Evolutionary conservation across 352 stramenopile genomes (phyloP), one percentile per base, ranked within the genome.

Genomic region (Pythium guiyangense): DNA sequence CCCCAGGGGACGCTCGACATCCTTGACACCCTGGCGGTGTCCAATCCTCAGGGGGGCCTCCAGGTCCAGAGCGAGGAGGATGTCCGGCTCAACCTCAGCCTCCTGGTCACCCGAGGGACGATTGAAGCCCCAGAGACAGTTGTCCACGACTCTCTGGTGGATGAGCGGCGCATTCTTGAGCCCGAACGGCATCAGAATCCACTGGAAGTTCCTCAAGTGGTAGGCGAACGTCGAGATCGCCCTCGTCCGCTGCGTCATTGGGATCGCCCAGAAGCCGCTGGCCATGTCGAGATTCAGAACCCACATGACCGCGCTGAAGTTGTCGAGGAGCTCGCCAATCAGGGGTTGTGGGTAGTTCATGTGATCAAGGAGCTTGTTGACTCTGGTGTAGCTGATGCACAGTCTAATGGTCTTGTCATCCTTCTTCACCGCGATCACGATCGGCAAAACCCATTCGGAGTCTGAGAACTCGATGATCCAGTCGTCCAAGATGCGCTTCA

Each of bases 261-360:
- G 22, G 0, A 52, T 34, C 0, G 42, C 62, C 66, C 66, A 73
- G 39, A 69, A 73, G n/a, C n/a, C n/a, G n/a, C n/a, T n/a, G n/a
- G n/a, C n/a, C n/a, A n/a, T n/a, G n/a, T n/a, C n/a, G n/a, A n/a
- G n/a, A n/a, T n/a, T n/a, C n/a, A n/a, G n/a, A n/a, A n/a, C n/a
- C n/a, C n/a, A n/a, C n/a, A n/a, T n/a, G n/a, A n/a, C n/a, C n/a
- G n/a, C n/a, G n/a, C n/a, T n/a, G n/a, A n/a, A n/a, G n/a, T n/a
- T n/a, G n/a, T n/a, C n/a, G 35, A 73, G 49, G 0, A 67, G 34
- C 12, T 73, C 66, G 12, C 65, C 57, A 26, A 73, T 73, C 2
- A 72, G 42, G 0, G 56, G 52, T 0, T 69, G 27, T 0, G 65
- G 61, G 15, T 66, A 72, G 8, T 54, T 65, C 45, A 62, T 40